A percentile compares a stretch with the other conserved stretches of the same genome.
These are phyloP conservation scores for Seiridium cupressi DNA, from an alignment of 2,329 filamentous ascomycete genomes.

Conservation along the genomic window DNA sequence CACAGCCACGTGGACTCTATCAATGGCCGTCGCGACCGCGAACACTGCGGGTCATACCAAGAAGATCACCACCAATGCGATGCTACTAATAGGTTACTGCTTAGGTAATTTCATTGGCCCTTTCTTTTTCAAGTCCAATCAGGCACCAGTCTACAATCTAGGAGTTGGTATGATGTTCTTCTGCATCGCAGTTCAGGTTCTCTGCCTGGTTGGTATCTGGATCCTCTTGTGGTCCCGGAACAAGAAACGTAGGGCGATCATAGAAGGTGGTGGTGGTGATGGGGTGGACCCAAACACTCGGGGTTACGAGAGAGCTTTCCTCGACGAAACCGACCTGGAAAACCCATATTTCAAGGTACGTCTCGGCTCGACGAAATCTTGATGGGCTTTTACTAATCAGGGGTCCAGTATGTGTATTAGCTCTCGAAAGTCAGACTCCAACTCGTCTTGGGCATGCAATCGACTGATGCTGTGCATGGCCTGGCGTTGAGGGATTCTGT, in stretches of 20 bases:
- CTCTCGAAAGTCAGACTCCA: too few relatives aligned
- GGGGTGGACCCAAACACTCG: background rate
- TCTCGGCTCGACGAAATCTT: constrained; percentile 10
- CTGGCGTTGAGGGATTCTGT: too few relatives aligned
- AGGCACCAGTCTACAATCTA: constrained; percentile 40
- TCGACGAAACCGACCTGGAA: constrained; percentile 40
- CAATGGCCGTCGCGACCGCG: constrained; percentile 28
- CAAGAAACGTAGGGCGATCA: constrained; percentile 21
- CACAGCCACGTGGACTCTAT: constrained; percentile 11
- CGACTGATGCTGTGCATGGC: too few relatives aligned
- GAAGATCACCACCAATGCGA: constrained; percentile 62
- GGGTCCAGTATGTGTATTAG: background rate
- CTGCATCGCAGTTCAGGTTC: constrained; percentile 35
- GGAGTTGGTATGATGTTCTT: constrained; percentile 42
- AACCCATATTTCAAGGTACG: constrained; percentile 39
- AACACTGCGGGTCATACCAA: constrained; percentile 58
- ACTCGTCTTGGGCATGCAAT: too few relatives aligned
- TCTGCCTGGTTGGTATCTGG: constrained; percentile 36
- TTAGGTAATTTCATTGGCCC: constrained; percentile 61
- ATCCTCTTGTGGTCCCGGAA: constrained; percentile 39
- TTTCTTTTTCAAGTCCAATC: constrained; percentile 59
- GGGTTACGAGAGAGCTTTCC: constrained; percentile 36
- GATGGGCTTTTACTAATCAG: background rate
- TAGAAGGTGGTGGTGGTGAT: background rate
- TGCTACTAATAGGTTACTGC: constrained; percentile 59